These are phyloP conservation scores for Ehretia macrophylla DNA, from an alignment of 257 asterid genomes.

Conservation along the genomic window DNA sequence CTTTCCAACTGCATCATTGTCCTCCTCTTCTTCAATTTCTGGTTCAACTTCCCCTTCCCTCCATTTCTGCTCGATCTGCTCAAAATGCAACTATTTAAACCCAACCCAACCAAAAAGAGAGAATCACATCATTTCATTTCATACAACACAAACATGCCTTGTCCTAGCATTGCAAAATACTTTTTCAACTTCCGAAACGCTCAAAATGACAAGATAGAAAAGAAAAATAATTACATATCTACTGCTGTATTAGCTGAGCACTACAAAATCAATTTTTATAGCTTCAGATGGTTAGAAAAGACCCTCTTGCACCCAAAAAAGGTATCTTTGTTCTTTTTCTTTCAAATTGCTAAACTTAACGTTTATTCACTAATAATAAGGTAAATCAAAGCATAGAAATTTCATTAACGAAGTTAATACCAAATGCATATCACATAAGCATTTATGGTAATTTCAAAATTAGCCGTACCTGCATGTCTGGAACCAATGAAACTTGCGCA, in stretches of 20 bases:
- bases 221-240: too few species aligned
- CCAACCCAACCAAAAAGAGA: neutral
- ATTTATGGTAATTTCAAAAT: neutral
- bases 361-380: neutral
- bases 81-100: neutral
- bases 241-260: too few species aligned
- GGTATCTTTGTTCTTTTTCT: neutral
- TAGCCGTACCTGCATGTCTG: constrained; percentile 65
- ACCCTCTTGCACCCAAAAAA: neutral
- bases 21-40: constrained; percentile 57
- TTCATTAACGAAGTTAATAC: too few species aligned
- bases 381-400: too few species aligned
- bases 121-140: neutral
- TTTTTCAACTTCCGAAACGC: neutral
- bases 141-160: neutral
- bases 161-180: neutral
- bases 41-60: constrained; percentile 52
- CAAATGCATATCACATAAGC: neutral
- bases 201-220: neutral
- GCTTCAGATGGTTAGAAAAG: neutral
- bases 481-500: constrained; percentile 77
- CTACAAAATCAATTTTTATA: too few species aligned
- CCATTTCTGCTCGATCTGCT: constrained; percentile 57
- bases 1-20: constrained; percentile 42
- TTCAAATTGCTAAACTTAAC: neutral